A percentile compares a stretch with the other conserved stretches of the same genome.
These are phyloP conservation scores for Podospora bellae-mahoneyi DNA, from an alignment of 495 filamentous ascomycete genomes.

Conservation along the genomic window DNA sequence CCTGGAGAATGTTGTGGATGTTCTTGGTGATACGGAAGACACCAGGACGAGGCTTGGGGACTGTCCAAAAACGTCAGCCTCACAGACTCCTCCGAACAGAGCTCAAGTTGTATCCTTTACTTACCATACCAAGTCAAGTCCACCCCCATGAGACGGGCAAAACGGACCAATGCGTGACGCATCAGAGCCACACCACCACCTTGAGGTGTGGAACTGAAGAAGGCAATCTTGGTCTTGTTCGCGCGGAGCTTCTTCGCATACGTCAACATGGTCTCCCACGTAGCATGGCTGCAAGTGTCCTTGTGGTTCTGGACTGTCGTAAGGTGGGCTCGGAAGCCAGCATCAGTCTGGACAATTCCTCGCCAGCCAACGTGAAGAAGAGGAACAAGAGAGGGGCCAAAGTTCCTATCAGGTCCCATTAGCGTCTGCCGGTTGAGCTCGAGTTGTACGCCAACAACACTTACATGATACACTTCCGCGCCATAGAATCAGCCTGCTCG, in stretches of 20 bases:
- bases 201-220: conserved; percentile 83
- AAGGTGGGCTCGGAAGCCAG: conserved; percentile 58
- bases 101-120: conserved; percentile 14
- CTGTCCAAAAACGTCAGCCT: conserved; percentile 33
- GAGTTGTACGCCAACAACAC: conserved; percentile 4
- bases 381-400: conserved; percentile 71
- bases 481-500: conserved; percentile 84
- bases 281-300: conserved; percentile 56
- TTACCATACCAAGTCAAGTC: conserved; percentile 71
- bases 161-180: conserved; percentile 78
- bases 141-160: conserved; percentile 64
- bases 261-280: conserved; percentile 67
- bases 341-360: conserved; percentile 74
- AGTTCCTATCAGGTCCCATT: conserved; percentile 49
- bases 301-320: conserved; percentile 61
- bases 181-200: conserved; percentile 87
- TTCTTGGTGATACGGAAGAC: conserved; percentile 88
- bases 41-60: conserved; percentile 78
- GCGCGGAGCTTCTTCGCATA: conserved; percentile 65
- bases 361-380: conserved; percentile 70
- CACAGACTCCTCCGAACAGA: no score
- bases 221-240: conserved; percentile 68
- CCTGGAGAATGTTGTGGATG: conserved; percentile 90
- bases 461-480: conserved; percentile 72
- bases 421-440: no score